Evolutionary conservation across 2,329 filamentous ascomycete genomes (phyloP).

Genomic region (Fusarium sp.): DNA sequence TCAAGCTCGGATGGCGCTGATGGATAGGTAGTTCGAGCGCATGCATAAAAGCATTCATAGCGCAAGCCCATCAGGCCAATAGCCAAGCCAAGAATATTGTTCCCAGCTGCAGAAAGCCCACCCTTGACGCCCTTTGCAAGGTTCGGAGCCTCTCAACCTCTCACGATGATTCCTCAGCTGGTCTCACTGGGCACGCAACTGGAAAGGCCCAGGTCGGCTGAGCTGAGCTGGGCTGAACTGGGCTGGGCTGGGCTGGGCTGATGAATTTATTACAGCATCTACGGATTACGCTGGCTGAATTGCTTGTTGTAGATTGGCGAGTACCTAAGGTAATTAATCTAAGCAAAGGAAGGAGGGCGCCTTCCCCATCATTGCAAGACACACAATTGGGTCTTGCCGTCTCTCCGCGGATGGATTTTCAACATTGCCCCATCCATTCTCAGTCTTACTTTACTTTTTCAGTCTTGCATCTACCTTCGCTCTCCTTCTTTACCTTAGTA

Average conservation of each 20-base stretch:
- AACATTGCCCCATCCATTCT: conserved; percentile 15
- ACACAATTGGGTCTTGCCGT: conserved; percentile 30
- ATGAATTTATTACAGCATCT: background rate
- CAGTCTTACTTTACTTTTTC: conserved; percentile 15
- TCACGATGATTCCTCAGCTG: conserved; percentile 24
- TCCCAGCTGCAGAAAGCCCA: conserved; percentile 6
- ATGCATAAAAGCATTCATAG: conserved; percentile 28
- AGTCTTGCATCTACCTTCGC: conserved; percentile 12
- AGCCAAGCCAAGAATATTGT: conserved; percentile 2
- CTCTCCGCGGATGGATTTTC: conserved; percentile 28
- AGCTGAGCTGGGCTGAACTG: conserved; percentile 13
- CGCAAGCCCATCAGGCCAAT: conserved; percentile 26
- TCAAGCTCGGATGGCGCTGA: background rate
- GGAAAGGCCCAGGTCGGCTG: conserved; percentile 23
- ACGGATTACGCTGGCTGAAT: conserved; percentile 8
- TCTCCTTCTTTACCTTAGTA: conserved; percentile 1
- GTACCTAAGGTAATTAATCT: conserved; percentile 32
- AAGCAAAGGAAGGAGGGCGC: conserved; percentile 21
- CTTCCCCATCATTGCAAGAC: conserved; percentile 27
- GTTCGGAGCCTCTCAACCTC: conserved; percentile 26
- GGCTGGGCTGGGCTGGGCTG: background rate
- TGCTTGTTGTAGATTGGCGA: conserved; percentile 33
- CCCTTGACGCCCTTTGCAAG: conserved; percentile 27
- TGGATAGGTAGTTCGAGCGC: background rate
- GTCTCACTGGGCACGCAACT: conserved; percentile 33